Evolutionary conservation across 306 rosid genomes (phyloP).

Genomic region (Cucurbita pepo): DNA sequence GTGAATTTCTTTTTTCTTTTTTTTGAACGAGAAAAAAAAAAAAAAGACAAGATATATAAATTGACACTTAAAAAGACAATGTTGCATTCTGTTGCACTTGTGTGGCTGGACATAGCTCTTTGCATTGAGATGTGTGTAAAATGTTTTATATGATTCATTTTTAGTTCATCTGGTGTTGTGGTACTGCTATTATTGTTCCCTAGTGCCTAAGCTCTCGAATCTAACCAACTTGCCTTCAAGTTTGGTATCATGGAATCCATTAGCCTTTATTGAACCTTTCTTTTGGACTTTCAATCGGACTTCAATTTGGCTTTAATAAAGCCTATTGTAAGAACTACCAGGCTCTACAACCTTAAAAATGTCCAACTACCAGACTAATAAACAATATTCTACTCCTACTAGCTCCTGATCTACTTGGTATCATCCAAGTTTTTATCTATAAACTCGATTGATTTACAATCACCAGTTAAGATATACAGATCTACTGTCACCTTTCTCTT

Average conservation of each 20-base stretch:
- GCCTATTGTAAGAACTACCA: neutral
- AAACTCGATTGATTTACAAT: no score
- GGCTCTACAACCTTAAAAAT: neutral
- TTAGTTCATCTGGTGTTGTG: neutral
- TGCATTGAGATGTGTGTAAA: neutral
- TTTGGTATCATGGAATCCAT: neutral
- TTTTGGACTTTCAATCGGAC: neutral
- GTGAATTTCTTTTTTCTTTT: neutral
- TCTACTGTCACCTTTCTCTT: no score
- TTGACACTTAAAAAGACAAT: neutral
- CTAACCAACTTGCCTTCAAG: neutral
- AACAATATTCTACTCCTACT: neutral
- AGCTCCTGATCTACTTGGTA: neutral
- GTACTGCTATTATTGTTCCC: neutral
- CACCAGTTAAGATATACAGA: no score
- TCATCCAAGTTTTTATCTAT: no score
- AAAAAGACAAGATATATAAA: neutral
- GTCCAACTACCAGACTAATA: neutral
- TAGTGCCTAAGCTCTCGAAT: neutral
- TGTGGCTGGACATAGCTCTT: neutral
- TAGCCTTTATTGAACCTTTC: neutral
- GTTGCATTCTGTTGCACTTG: neutral
- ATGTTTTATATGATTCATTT: neutral
- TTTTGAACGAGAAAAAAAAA: neutral
- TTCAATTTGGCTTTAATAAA: neutral